Conservation (phyloP, 2,329 filamentous ascomycete genomes). For the Fusarium abutilonis region DNA sequence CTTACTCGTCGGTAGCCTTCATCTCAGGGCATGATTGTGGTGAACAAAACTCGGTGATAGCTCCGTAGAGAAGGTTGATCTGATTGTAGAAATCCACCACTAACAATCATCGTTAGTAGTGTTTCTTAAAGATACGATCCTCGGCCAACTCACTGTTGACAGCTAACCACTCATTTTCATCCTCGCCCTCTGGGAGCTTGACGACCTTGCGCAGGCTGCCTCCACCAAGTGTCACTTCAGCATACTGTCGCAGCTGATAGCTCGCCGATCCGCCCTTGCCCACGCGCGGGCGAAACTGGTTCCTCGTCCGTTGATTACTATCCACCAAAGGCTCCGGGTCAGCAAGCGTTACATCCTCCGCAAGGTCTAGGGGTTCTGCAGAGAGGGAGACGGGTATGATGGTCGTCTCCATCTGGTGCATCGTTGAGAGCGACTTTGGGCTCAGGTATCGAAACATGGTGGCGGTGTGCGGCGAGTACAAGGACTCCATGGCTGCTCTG, state of each 20-base stretch:
- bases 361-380: slow-evolving; percentile 16
- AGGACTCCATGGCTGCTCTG: background rate
- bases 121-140: background rate
- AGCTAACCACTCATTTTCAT: slow-evolving; percentile 97
- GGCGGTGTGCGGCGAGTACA: slow-evolving; percentile 25
- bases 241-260: slow-evolving; percentile 97
- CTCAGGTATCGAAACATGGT: slow-evolving; percentile 49
- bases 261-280: slow-evolving; percentile 85
- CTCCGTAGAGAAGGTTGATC: slow-evolving; percentile 97
- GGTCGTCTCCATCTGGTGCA: slow-evolving; percentile 46
- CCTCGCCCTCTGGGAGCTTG: slow-evolving; percentile 95
- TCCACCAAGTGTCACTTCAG: slow-evolving; percentile 93
- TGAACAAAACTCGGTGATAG: slow-evolving; percentile 99
- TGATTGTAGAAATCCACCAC: slow-evolving; percentile 99
- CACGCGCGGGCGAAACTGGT: slow-evolving; percentile 89
- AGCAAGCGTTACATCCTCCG: slow-evolving; percentile 45
- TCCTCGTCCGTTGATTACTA: slow-evolving; percentile 87
- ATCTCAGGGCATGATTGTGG: slow-evolving; percentile 97
- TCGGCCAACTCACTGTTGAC: slow-evolving; percentile 79
- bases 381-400: slow-evolving; percentile 47
- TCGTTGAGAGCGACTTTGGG: slow-evolving; percentile 48
- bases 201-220: slow-evolving; percentile 96
- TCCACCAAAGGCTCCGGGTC: slow-evolving; percentile 41
- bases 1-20: slow-evolving; percentile 99
- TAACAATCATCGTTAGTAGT: slow-evolving; percentile 50